Evolutionary conservation across 768 basidiomycete species (phyloP).

Genomic region (Favolaschia claudopus): DNA sequence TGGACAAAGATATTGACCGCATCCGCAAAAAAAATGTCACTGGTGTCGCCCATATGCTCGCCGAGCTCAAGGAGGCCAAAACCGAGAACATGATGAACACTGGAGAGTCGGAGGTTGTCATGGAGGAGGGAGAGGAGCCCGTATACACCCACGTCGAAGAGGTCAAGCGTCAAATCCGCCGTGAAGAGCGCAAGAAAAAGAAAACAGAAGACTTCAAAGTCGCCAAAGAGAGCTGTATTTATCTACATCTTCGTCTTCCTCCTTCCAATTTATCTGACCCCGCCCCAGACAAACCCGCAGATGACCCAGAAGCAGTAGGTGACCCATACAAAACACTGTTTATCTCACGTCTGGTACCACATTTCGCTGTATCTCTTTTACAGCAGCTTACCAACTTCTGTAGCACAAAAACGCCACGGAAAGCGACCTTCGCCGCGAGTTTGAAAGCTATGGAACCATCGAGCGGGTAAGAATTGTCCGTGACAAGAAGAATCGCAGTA

Average conservation of each 20-base stretch:
- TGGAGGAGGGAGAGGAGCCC: slow-evolving; percentile 89
- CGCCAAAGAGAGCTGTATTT: slow-evolving; percentile 88
- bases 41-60: slow-evolving; percentile 82
- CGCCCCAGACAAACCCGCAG: slow-evolving; percentile 85
- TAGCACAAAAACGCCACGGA: slow-evolving; percentile 95
- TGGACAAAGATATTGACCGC: slow-evolving; percentile 84
- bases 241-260: background rate
- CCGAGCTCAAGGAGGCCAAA: slow-evolving; percentile 77
- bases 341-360: slow-evolving; percentile 85
- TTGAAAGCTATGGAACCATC: slow-evolving; percentile 93
- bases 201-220: slow-evolving; percentile 77
- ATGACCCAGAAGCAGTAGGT: slow-evolving; percentile 89
- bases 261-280: slow-evolving; percentile 7
- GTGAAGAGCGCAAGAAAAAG: slow-evolving; percentile 82
- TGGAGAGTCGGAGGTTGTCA: slow-evolving; percentile 61
- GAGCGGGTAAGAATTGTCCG: slow-evolving; percentile 94
- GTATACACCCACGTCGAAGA: slow-evolving; percentile 85
- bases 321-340: slow-evolving; percentile 99
- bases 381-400: slow-evolving; percentile 23
- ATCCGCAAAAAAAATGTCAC: slow-evolving; percentile 71
- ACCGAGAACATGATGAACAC: slow-evolving; percentile 70
- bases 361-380: background rate
- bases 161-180: slow-evolving; percentile 75
- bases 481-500: slow-evolving; percentile 86
- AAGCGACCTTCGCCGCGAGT: slow-evolving; percentile 91